Evolutionary conservation across 2,329 filamentous ascomycete genomes (phyloP), one percentile per base, ranked within the genome.

Genomic region (Mycosphaerelloides madeirae): DNA sequence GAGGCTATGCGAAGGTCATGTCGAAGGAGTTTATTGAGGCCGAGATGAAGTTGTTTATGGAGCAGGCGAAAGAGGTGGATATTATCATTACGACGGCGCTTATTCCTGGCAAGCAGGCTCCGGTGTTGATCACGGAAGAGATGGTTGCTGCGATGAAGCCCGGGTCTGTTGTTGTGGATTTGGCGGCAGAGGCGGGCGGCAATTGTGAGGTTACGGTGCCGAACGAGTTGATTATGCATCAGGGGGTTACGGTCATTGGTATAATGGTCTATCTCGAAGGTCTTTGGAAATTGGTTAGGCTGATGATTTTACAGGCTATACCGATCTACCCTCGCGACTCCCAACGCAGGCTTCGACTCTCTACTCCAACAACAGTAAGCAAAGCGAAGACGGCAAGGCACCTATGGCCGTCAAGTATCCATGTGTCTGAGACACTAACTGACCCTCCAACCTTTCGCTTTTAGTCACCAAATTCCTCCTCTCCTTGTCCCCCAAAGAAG

Each of bases 321-420:
- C 88, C 33, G 88, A 95, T 66, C 75, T 95, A 20, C 88, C 89
- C 1, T 94, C 88, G 25, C 79, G 88, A 35, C 75, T 95, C 2
- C 87, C 89, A 0, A 94, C 88, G 0, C 89, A 95, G 65, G 87
- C 88, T 0, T 94, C 88, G 0, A 94, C 87, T 0, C 71, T 95
- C 15, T 95, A 95, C 67, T 93, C 87, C 2, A 95, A 95, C 75
- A 95, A 95, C 62, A 90, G n/a, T n/a, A n/a, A n/a, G n/a, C n/a
- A n/a, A n/a, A n/a, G n/a, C n/a, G n/a, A n/a, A n/a, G n/a, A n/a
- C n/a, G n/a, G n/a, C n/a, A n/a, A n/a, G n/a, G n/a, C n/a, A n/a
- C n/a, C n/a, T n/a, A n/a, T n/a, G n/a, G n/a, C n/a, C n/a, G n/a
- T n/a, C n/a, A n/a, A n/a, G n/a, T n/a, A n/a, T n/a, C n/a, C n/a